Evolutionary conservation across 257 asterid species (phyloP).

Genomic region (Fraxinus pennsylvanica): DNA sequence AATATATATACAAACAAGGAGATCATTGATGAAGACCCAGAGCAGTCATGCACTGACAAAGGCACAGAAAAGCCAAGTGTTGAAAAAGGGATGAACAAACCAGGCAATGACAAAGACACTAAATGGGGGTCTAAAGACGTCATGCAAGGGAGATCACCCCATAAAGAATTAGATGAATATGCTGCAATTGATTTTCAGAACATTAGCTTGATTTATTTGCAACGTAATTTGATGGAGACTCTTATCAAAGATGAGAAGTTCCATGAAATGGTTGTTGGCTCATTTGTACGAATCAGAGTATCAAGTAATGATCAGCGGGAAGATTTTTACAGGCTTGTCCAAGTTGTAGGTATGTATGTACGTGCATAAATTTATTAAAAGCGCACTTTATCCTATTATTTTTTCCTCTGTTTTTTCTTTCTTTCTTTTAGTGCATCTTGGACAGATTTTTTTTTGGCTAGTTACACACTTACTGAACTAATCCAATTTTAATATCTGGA

Average conservation of each 20-base stretch:
- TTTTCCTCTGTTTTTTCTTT: neutral
- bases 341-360: slow-evolving; percentile 72
- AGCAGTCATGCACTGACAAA: slow-evolving; percentile 22
- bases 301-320: slow-evolving; percentile 70
- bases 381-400: slow-evolving; percentile 17
- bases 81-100: slow-evolving; percentile 16
- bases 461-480: slow-evolving; percentile 5
- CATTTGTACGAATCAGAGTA: slow-evolving; percentile 78
- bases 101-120: slow-evolving; percentile 14
- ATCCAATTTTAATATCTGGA: slow-evolving; percentile 9
- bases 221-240: slow-evolving; percentile 71
- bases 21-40: slow-evolving; percentile 14
- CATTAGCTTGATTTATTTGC: slow-evolving; percentile 72
- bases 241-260: slow-evolving; percentile 66
- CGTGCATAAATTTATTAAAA: slow-evolving; percentile 12
- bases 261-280: slow-evolving; percentile 63
- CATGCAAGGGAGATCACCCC: slow-evolving; percentile 51
- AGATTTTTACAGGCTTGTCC: slow-evolving; percentile 86
- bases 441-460: neutral
- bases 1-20: slow-evolving; percentile 16
- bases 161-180: slow-evolving; percentile 57
- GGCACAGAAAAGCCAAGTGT: slow-evolving; percentile 15
- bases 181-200: slow-evolving; percentile 91
- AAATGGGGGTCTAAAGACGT: slow-evolving; percentile 82
- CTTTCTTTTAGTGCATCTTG: neutral